Conservation (phyloP, 2,329 filamentous ascomycete species). For the Trichoderma citrinoviride region DNA sequence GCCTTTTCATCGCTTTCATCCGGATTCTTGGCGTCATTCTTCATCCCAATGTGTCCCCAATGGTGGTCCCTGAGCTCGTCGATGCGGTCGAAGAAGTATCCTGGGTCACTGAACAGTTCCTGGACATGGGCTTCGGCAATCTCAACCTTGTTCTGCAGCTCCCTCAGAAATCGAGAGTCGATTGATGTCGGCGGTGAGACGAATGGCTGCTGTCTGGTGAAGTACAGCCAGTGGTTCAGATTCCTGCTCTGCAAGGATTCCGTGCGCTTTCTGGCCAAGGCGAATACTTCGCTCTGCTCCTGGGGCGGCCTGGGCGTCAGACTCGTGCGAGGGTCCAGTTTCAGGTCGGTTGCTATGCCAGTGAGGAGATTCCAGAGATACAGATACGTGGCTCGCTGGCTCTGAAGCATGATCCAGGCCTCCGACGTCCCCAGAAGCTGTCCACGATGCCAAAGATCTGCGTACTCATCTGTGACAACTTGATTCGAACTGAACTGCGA, state of each 20-base stretch:
- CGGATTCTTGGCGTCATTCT: neutral
- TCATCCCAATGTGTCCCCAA: neutral
- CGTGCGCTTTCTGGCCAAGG: neutral
- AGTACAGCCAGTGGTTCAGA: neutral
- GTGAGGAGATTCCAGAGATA: neutral
- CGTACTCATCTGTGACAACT: neutral
- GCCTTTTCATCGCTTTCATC: neutral
- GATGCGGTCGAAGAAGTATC: neutral
- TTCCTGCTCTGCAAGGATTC: neutral
- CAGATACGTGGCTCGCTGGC: neutral
- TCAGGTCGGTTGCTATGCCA: neutral
- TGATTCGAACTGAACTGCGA: neutral
- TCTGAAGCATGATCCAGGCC: slow-evolving; percentile 6
- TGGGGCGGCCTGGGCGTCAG: neutral
- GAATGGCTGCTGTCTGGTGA: neutral
- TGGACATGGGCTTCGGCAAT: neutral
- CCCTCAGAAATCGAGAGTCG: neutral
- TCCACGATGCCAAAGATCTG: neutral
- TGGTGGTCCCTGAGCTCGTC: neutral
- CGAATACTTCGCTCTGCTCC: neutral
- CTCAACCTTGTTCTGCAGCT: neutral
- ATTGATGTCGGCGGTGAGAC: neutral
- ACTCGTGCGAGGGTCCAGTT: neutral
- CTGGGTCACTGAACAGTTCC: neutral
- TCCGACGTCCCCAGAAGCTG: neutral